A percentile compares a stretch with the other conserved stretches of the same genome.
phyloP scores from a whole-genome alignment of 345 rosid genomes.

The Melaleuca quinquenervia region DNA sequence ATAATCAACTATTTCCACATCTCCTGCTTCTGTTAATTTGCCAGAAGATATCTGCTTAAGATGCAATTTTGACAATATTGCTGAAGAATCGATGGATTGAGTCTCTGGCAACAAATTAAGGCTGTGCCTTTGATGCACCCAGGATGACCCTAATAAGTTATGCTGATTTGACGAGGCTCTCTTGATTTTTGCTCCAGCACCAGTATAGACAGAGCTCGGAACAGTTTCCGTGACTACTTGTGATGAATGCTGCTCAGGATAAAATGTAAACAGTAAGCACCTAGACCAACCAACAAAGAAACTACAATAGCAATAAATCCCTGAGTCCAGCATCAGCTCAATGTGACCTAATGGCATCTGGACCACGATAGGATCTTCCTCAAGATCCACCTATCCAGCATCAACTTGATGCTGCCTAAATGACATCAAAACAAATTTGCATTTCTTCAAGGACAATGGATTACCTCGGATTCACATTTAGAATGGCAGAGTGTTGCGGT shows the following conservation, averaged over 20 bases:
- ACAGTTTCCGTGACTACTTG: conserved; percentile 28
- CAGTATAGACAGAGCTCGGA: conserved; percentile 34
- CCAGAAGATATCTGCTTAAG: conserved; percentile 12
- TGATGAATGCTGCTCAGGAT: conserved; percentile 32
- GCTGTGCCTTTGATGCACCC: conserved; percentile 39
- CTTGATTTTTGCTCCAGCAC: conserved; percentile 91
- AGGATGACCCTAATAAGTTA: conserved; percentile 41
- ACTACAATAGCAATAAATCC: not conserved
- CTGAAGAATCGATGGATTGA: conserved; percentile 65
- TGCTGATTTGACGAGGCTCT: conserved; percentile 43
- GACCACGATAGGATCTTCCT: not conserved
- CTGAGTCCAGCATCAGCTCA: not conserved
- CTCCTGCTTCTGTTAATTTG: conserved; percentile 17
- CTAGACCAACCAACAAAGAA: not conserved
- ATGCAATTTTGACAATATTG: conserved; percentile 16
- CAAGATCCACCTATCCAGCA: not conserved
- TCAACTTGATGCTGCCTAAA: not conserved
- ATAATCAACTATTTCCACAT: conserved; percentile 17
- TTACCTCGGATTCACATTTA: not conserved
- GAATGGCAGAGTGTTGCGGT: not conserved
- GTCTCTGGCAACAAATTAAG: conserved; percentile 30
- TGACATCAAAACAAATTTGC: not conserved
- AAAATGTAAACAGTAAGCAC: not conserved
- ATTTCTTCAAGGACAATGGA: not conserved
- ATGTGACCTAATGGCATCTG: not conserved